Base-by-base conservation (phyloP, 371 early-diverging fungal genomes). In the Mucor plumbeus region DNA sequence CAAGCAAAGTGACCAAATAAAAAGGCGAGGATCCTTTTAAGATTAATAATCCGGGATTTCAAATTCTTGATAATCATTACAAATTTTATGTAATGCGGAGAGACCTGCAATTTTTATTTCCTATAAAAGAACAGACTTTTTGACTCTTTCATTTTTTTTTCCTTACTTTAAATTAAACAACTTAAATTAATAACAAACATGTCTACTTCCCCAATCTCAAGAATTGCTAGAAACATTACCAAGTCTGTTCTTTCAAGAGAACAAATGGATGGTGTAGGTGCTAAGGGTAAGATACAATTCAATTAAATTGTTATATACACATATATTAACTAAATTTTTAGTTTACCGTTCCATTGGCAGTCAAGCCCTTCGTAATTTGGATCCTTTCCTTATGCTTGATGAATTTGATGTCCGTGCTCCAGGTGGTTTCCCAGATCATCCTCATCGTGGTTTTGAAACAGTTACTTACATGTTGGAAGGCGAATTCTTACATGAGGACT, bases 311-410 rank as follows among this genome's bases (percentile, higher is more conserved):
- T 9, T 33, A 41, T 35, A n/a, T 8, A 47, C 17, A 3, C 38
- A 38, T 1, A 40, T 8, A 5, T 17, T 56, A 0, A 35, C 17
- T 34, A 17, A 21, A 15, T 48, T 26, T 59, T 5, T 21, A 65
- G 93, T 95, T n/a, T 86, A 90, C 47, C 86, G 95, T 11, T 80
- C 85, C 35, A 91, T 95, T 59, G 94, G 94, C 39, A 84, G 84
- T 1, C 72, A 65, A 17, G 75, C 84, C 17, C 80, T 92, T 13
- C 80, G 88, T 47, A 86, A 90, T 70, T 84, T 92, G 38, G 95
- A 95, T 71, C 95, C 95, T 0, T 93, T 94, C 76, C 81, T 94
- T 15, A 86, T 93, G 89, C 82, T 94, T 26, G 94, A 94, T 75
- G 93, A 94, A 69, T 88, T 92, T 73, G 73, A 70, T 58, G 84